Conservation (phyloP, 768 basidiomycete genomes). For the Arthromyces matolae region DNA sequence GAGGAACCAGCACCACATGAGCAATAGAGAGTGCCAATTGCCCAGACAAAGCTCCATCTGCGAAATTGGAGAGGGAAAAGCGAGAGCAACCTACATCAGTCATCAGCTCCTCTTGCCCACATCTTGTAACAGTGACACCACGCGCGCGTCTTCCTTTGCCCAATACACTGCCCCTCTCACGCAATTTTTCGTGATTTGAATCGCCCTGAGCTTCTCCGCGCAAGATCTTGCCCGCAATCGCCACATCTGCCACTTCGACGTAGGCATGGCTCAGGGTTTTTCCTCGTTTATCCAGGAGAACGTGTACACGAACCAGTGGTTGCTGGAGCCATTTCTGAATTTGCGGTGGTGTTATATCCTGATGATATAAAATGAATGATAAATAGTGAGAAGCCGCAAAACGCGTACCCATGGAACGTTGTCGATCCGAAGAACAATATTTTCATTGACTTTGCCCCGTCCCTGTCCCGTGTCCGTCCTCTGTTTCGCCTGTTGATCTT, state of each 20-base stretch:
- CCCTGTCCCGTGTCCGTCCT: constrained; percentile 5
- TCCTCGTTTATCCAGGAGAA: constrained; percentile 75
- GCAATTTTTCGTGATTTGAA: constrained; percentile 30
- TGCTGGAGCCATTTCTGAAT: constrained; percentile 69
- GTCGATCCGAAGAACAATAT: constrained; percentile 75
- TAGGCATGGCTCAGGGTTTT: constrained; percentile 86
- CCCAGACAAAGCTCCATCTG: too few relatives aligned
- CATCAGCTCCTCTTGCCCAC: constrained; percentile 81
- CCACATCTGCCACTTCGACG: constrained; percentile 64
- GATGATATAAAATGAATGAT: constrained; percentile 3
- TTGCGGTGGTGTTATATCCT: constrained; percentile 83
- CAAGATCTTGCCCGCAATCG: constrained; percentile 62
- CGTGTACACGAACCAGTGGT: constrained; percentile 67
- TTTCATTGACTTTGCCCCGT: constrained; percentile 30
- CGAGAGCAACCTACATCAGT: constrained; percentile 50
- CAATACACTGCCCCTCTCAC: constrained; percentile 60
- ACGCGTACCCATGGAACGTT: constrained; percentile 81
- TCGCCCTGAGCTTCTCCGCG: constrained; percentile 45
- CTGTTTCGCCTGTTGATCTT: constrained; percentile 12
- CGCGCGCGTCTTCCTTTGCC: constrained; percentile 76
- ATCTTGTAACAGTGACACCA: constrained; percentile 80
- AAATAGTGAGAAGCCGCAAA: neutral
- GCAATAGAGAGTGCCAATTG: too few relatives aligned
- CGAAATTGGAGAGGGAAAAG: constrained; percentile 2
- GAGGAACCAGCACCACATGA: too few relatives aligned